Evolutionary conservation across 2,329 filamentous ascomycete species (phyloP).

Genomic region (Colletotrichum simmondsii): DNA sequence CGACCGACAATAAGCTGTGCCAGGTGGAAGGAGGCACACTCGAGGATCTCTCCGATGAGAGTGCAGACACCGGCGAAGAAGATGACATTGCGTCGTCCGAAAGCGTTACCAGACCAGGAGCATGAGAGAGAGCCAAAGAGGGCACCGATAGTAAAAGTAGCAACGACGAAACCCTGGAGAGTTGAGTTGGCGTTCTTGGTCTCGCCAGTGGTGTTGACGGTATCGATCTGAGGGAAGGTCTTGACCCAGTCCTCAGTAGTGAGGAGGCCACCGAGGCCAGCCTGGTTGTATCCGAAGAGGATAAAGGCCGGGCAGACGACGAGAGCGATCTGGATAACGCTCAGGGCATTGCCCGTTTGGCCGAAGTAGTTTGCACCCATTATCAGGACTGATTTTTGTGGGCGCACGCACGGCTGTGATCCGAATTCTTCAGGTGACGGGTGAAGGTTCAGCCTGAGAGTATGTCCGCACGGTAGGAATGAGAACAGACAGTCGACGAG

Average conservation of each 20-base stretch:
- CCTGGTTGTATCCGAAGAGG: conserved; percentile 55
- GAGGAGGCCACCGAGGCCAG: conserved; percentile 49
- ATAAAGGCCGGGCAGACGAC: conserved; percentile 56
- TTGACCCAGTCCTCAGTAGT: conserved; percentile 46
- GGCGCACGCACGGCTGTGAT: conserved; percentile 3
- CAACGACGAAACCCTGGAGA: conserved; percentile 50
- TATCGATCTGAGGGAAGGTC: conserved; percentile 52
- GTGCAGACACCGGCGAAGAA: conserved; percentile 45
- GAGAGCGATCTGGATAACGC: conserved; percentile 50
- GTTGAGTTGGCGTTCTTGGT: conserved; percentile 46
- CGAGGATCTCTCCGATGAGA: conserved; percentile 47
- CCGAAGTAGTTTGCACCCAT: conserved; percentile 41
- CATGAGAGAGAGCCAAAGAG: conserved; percentile 49
- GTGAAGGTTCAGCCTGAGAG: conserved; percentile 6
- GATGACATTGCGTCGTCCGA: conserved; percentile 47
- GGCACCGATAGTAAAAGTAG: conserved; percentile 49
- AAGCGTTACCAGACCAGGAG: conserved; percentile 46
- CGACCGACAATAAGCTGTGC: conserved; percentile 56
- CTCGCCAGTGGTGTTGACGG: conserved; percentile 44
- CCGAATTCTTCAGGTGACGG: conserved; percentile 13
- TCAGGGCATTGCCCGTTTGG: conserved; percentile 48
- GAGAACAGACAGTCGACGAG: conserved; percentile 13
- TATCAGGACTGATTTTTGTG: conserved; percentile 10
- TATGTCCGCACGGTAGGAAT: background rate
- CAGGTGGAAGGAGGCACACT: conserved; percentile 47